These are phyloP conservation scores for Fagus crenata DNA, from an alignment of 306 rosid genomes.

Conservation along the genomic window DNA sequence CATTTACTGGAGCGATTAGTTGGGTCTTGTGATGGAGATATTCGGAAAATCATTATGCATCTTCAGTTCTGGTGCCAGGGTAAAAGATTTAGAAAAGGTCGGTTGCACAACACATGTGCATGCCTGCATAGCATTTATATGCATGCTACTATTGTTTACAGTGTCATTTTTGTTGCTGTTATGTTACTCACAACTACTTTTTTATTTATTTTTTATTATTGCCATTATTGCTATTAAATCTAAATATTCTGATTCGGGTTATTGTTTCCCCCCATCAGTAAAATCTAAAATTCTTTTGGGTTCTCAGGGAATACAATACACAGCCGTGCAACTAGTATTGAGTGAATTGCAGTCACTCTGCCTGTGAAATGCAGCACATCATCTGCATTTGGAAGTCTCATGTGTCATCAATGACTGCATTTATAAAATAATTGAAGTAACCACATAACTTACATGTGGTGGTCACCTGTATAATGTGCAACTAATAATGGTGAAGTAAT, in stretches of 20 bases:
- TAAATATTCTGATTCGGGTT: background rate
- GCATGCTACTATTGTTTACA: background rate
- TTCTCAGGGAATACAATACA: background rate
- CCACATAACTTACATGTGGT: background rate
- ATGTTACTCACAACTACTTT: background rate
- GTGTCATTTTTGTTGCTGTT: background rate
- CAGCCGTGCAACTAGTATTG: background rate
- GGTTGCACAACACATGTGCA: slow-evolving; percentile 16
- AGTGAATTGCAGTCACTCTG: background rate
- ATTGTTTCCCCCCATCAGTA: background rate
- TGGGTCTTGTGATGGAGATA: slow-evolving; percentile 60
- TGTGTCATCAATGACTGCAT: background rate
- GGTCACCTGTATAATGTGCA: background rate
- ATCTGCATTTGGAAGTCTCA: background rate
- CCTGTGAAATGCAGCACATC: background rate
- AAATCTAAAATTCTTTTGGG: background rate
- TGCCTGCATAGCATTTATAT: slow-evolving; percentile 2
- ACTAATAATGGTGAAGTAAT: background rate
- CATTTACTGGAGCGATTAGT: slow-evolving; percentile 57
- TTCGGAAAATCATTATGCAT: slow-evolving; percentile 74
- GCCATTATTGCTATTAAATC: background rate
- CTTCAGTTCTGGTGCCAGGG: slow-evolving; percentile 97
- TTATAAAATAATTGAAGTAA: background rate
- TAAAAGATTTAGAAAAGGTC: slow-evolving; percentile 53
- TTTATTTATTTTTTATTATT: too few species aligned